Base-by-base conservation (phyloP, 1,284 basidiomycete genomes). In the Malassezia dermatis region DNA sequence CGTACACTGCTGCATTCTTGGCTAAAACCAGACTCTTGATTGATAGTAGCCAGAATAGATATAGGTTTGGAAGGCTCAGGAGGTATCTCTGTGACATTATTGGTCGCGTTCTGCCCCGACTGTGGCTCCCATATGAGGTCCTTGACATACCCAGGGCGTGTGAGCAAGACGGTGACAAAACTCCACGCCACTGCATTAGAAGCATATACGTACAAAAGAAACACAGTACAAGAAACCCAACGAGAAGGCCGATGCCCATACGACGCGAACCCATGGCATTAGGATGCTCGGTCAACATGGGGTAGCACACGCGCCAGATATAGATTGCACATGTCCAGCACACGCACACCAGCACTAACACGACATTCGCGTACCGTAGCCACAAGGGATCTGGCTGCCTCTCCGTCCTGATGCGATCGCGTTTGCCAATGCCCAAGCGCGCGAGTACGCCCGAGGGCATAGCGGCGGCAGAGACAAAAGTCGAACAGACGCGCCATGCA, bases 141-240 rank as follows among this genome's bases (percentile, higher is more conserved):
- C 11, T 58, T 61, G 24, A 69, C 68, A 42, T 63, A 45, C 3
- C 71, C 71, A 2, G 71, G 71, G 10, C 52, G 54, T 1, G 64
- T 60, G 10, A 53, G n/a, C 39, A 71, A 51, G 19, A 69, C 63
- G 6, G 44, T 57, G 2, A 66, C 43, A 34, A 66, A 73, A 4
- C 65, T 63, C 70, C 70, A 72, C 1, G 67, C 48, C 2, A 66
- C 49, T 45, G 35, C 19, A n/a, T 28, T 21, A 35, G 42, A 8
- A 2, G 17, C 6, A 8, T 5, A 19, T 8, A 56, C 50, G 31
- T 45, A 56, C 48, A 48, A 59, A 69, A 60, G 6, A 64, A 44
- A 63, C 67, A 70, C 7, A 71, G 55, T 10, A 69, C 21, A 3
- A 60, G 49, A 27, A 71, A 71, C 2, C 51, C 59, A 0, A 63